Evolutionary conservation across 805 yeast genomes (phyloP), one percentile per base, ranked within the genome.

Genomic region (Wickerhamiella bombiphila): DNA sequence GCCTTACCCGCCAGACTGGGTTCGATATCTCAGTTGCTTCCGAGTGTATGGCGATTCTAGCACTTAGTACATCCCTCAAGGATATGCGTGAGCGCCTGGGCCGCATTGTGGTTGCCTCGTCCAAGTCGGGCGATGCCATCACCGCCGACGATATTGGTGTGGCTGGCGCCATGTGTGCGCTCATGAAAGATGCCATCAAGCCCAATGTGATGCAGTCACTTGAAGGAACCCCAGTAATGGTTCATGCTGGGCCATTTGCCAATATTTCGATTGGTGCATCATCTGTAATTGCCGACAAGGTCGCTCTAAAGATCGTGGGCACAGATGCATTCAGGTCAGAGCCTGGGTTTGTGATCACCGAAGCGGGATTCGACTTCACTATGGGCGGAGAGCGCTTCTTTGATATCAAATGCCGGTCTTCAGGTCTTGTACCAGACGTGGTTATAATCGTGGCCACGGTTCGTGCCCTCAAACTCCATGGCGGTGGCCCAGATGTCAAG

Each of bases 231-330:
- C 97, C 97, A 8, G 97, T 88, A 16, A 76, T 88, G 54, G 94
- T 88, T n/a, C 97, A 88, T 56, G 96, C 97, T 25, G 97, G 97
- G 48, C 97, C 97, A 24, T 88, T 88, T 58, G 97, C 97, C 46
- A 88, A 88, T 63, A 88, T 88, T 47, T 82, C 95, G 25, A 88
- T 88, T 55, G 97, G 97, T 52, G 95, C 96, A 8, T 80, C 88
- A 22, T 88, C 96, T 11, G 91, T 88, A 17, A 65, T 88, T 42
- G 96, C 97, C 38, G 97, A 88, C 59, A 76, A 76, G 59, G 72
- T 88, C 61, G 97, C 94, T 4, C 69, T 88, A 56, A 85, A 88
- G 61, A 70, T 88, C 50, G 86, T 93, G 14, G 91, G 91, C 49
- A 66, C 71, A 22, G 72, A 69, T 41, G 61, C 65, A 30, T 61